Conservation (phyloP, 768 basidiomycete genomes). For the Collybia nuda region DNA sequence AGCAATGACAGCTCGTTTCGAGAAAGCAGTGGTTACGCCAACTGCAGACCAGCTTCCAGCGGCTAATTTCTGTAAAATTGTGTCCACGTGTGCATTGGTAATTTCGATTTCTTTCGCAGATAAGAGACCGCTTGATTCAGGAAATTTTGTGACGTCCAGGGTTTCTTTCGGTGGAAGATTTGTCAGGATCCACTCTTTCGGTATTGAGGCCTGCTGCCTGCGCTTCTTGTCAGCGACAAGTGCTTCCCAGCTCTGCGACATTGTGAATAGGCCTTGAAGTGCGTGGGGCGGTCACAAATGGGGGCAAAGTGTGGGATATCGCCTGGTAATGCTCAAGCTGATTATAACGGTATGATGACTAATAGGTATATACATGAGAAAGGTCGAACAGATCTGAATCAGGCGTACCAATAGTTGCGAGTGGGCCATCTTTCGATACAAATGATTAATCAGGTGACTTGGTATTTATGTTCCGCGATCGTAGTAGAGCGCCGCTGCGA, state of each 20-base stretch:
- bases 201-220: slow-evolving; percentile 55
- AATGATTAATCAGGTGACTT: too few relatives aligned
- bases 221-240: slow-evolving; percentile 53
- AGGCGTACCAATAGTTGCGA: too few relatives aligned
- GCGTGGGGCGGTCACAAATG: slow-evolving; percentile 16
- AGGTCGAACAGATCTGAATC: too few relatives aligned
- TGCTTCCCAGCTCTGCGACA: slow-evolving; percentile 46
- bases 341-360: too few relatives aligned
- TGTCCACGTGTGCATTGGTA: slow-evolving; percentile 39
- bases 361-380: too few relatives aligned
- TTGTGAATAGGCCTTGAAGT: slow-evolving; percentile 34
- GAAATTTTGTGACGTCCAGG: slow-evolving; percentile 54
- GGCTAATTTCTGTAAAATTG: slow-evolving; percentile 54
- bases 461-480: too few relatives aligned
- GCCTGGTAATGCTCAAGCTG: too few relatives aligned
- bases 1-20: slow-evolving; percentile 76
- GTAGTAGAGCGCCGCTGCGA: too few relatives aligned
- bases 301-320: too few relatives aligned
- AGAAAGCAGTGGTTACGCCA: slow-evolving; percentile 71
- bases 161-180: slow-evolving; percentile 43
- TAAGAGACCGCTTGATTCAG: slow-evolving; percentile 57
- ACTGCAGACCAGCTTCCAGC: slow-evolving; percentile 58
- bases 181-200: slow-evolving; percentile 60
- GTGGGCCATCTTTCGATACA: too few relatives aligned
- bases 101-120: slow-evolving; percentile 49